Percentiles rank a stretch among this genome's conserved stretches.
phyloP scores from a whole-genome alignment of 208 protist species.

The Leishmania braziliensis region DNA sequence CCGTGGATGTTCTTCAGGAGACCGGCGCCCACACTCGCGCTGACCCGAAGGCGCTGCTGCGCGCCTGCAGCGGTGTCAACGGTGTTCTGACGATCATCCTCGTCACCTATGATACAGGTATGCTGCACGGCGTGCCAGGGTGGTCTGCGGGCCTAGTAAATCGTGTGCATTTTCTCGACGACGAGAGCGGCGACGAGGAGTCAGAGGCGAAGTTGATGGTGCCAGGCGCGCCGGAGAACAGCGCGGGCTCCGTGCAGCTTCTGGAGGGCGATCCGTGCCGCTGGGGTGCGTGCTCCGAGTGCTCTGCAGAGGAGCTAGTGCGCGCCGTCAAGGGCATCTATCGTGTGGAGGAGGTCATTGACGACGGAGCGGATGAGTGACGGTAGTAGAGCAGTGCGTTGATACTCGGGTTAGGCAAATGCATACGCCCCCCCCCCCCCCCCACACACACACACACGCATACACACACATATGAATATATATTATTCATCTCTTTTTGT shows the following conservation, averaged over 20 bases:
- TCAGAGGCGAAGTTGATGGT: conserved; percentile 3
- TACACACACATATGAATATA: neutral
- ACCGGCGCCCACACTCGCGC: conserved; percentile 10
- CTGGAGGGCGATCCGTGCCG: conserved; percentile 82
- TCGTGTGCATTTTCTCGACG: conserved; percentile 40
- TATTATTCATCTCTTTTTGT: neutral
- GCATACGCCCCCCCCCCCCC: no score
- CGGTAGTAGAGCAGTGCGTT: neutral
- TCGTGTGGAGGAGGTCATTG: conserved; percentile 48
- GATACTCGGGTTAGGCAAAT: neutral
- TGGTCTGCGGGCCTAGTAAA: conserved; percentile 79
- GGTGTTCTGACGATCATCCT: conserved; percentile 75
- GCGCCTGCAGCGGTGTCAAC: conserved; percentile 58
- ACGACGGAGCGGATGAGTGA: conserved; percentile 27
- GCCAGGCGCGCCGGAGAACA: conserved; percentile 11
- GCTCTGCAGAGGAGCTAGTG: conserved; percentile 52
- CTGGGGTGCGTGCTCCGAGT: conserved; percentile 66
- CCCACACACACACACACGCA: neutral
- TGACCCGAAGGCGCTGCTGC: conserved; percentile 39
- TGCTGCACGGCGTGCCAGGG: conserved; percentile 77
- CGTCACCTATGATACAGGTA: conserved; percentile 75
- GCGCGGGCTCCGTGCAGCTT: conserved; percentile 66
- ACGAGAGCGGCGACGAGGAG: conserved; percentile 22
- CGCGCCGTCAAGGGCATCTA: conserved; percentile 53
- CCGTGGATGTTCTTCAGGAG: conserved; percentile 40